These are phyloP conservation scores for Salvia rosmarinus DNA, from an alignment of 257 asterid genomes.

Conservation along the genomic window DNA sequence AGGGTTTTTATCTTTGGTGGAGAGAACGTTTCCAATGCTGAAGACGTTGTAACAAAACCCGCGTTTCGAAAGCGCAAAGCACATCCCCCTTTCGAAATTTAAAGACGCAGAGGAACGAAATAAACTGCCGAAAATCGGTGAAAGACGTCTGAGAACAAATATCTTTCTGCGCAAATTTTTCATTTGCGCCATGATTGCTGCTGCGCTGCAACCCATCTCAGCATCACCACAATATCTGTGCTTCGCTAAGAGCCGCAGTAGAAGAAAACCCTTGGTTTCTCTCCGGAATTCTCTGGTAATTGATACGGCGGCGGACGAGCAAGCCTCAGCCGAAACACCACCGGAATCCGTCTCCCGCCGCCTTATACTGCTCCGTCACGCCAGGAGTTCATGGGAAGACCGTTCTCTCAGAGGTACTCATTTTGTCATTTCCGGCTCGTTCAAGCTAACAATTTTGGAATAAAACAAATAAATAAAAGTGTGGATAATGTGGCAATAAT, in stretches of 20 bases:
- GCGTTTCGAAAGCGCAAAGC: not conserved
- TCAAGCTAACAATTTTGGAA: not conserved
- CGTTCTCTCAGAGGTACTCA: constrained; percentile 63
- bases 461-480: not conserved
- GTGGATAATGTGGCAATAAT: constrained; percentile 4
- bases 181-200: constrained; percentile 47
- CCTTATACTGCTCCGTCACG: constrained; percentile 85
- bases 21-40: not conserved
- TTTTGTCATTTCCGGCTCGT: not conserved
- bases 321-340: constrained; percentile 43
- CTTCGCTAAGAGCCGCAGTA: constrained; percentile 24
- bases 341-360: constrained; percentile 57
- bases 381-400: constrained; percentile 67
- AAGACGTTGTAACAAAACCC: not conserved
- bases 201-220: constrained; percentile 42
- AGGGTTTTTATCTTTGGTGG: too few relatives aligned
- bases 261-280: constrained; percentile 34
- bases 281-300: constrained; percentile 45
- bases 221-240: constrained; percentile 27
- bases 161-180: constrained; percentile 3
- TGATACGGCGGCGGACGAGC: constrained; percentile 44
- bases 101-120: not conserved
- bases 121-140: constrained; percentile 26
- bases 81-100: not conserved
- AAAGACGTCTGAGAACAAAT: constrained; percentile 1